Percentiles rank a stretch among this genome's conserved stretches.
Evolutionary conservation across 1,139 yeast genomes (phyloP).

Genomic region (Ogataea hybrid): DNA sequence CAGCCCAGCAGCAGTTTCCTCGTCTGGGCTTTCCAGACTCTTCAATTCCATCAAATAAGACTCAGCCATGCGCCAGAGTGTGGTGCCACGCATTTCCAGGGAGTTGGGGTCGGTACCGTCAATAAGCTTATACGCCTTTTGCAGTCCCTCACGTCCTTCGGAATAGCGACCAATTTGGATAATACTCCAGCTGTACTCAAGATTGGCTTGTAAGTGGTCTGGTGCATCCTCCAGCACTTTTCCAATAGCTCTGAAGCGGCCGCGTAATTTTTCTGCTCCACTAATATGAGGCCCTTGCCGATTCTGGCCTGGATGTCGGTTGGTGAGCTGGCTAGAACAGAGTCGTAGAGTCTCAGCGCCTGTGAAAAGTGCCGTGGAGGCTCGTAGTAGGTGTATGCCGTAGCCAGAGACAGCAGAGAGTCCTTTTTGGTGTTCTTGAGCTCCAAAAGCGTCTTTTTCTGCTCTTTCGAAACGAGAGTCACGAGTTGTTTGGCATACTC

Average conservation of each 20-base stretch:
- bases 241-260: conserved; percentile 54
- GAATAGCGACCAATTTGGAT: conserved; percentile 50
- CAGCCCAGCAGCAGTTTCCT: conserved; percentile 24
- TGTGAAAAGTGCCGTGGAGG: conserved; percentile 83
- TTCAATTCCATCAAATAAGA: conserved; percentile 41
- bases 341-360: conserved; percentile 71
- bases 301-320: conserved; percentile 55
- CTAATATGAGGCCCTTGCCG: conserved; percentile 77
- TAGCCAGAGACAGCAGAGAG: conserved; percentile 66
- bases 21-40: conserved; percentile 22
- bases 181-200: conserved; percentile 81
- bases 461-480: conserved; percentile 48
- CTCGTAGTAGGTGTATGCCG: conserved; percentile 77
- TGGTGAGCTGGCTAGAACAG: conserved; percentile 52
- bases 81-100: conserved; percentile 55
- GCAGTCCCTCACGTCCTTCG: conserved; percentile 54
- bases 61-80: conserved; percentile 72
- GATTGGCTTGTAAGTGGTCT: conserved; percentile 55
- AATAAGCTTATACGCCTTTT: conserved; percentile 41
- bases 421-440: conserved; percentile 56
- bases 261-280: conserved; percentile 58
- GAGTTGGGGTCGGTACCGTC: conserved; percentile 52
- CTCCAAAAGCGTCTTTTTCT: conserved; percentile 44
- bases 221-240: conserved; percentile 51
- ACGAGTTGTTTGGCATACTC: conserved; percentile 64